phyloP scores from a whole-genome alignment of 345 rosid genomes.

The Populus alba region DNA sequence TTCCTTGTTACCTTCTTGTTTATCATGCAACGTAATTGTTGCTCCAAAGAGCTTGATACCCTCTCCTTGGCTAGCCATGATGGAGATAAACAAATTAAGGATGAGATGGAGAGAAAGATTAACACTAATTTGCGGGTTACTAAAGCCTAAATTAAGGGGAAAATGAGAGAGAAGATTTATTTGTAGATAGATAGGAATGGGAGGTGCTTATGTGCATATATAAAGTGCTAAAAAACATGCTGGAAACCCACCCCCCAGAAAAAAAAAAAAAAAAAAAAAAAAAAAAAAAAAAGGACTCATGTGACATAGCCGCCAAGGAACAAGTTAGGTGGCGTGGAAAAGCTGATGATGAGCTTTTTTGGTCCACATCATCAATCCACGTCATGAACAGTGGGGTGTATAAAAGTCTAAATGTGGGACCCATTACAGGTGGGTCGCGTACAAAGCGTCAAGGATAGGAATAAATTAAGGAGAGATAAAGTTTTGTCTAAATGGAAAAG shows the following conservation, averaged over 20 bases:
- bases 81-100: conserved; percentile 4
- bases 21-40: conserved; percentile 60
- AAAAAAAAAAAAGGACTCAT: not conserved
- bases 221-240: conserved; percentile 18
- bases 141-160: not conserved
- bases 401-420: conserved; percentile 24
- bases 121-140: not conserved
- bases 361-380: conserved; percentile 52
- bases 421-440: conserved; percentile 33
- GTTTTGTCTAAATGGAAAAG: not conserved
- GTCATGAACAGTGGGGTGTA: conserved; percentile 27
- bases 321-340: conserved; percentile 52
- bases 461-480: conserved; percentile 17
- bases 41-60: conserved; percentile 88
- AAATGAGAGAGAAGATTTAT: conserved; percentile 14
- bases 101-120: not conserved
- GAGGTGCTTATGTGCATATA: not conserved
- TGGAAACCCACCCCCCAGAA: not conserved
- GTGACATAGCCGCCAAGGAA: conserved; percentile 25
- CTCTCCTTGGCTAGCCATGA: conserved; percentile 54
- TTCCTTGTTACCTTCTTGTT: conserved; percentile 29
- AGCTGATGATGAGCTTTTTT: conserved; percentile 49
- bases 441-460: conserved; percentile 25
- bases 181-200: not conserved
- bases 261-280: conserved; percentile 3